Evolutionary conservation across 78 protist genomes (phyloP).

Genomic region (Pelomyxa schiedti): DNA sequence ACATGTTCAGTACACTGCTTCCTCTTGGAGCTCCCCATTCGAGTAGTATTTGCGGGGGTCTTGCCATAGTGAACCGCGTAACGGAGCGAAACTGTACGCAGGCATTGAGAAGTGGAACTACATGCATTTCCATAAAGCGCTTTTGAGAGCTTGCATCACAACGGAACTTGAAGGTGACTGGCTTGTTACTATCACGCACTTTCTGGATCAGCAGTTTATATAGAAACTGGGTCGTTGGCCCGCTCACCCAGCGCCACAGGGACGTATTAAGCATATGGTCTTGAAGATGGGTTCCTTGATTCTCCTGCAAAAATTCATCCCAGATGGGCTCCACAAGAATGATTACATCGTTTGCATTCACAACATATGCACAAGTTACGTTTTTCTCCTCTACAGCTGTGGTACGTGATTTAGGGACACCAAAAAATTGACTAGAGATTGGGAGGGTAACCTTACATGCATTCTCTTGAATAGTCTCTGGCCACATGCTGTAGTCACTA

Average conservation of each 20-base stretch:
- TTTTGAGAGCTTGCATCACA: neutral
- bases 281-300: neutral
- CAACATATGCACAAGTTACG: neutral
- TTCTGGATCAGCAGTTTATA: neutral
- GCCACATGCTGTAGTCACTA: too few relatives aligned
- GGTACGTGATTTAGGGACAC: too few relatives aligned
- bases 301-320: neutral
- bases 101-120: neutral
- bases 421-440: too few relatives aligned
- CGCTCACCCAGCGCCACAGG: neutral
- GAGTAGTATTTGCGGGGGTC: too few relatives aligned
- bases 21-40: too few relatives aligned
- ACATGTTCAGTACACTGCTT: too few relatives aligned
- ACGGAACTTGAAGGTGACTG: neutral
- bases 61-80: too few relatives aligned
- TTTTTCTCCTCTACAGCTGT: too few relatives aligned
- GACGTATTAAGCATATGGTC: neutral
- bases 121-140: neutral
- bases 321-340: neutral
- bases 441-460: too few relatives aligned
- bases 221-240: neutral
- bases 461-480: too few relatives aligned
- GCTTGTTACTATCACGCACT: neutral
- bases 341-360: neutral
- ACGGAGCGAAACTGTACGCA: neutral